A percentile compares a stretch with the other conserved stretches of the same genome.
Evolutionary conservation across 2,329 filamentous ascomycete genomes (phyloP).

Genomic region (Botrytis elliptica): DNA sequence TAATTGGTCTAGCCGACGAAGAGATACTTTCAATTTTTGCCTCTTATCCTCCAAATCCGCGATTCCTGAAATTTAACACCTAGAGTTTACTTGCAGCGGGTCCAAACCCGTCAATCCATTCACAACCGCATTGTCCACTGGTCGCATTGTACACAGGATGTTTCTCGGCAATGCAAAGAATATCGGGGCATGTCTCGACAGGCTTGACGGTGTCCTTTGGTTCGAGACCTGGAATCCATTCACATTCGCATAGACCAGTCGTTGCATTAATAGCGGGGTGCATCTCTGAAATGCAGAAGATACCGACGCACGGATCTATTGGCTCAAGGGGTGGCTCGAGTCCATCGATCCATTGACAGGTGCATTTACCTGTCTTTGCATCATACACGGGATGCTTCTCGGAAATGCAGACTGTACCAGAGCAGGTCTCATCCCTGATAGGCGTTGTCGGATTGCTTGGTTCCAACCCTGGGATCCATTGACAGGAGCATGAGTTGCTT

Average conservation of each 20-base stretch:
- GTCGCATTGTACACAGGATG: slow-evolving; percentile 19
- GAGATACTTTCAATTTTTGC: background rate
- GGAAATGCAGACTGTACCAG: slow-evolving; percentile 26
- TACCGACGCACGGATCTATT: slow-evolving; percentile 14
- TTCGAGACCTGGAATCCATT: slow-evolving; percentile 20
- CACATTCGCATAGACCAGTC: slow-evolving; percentile 19
- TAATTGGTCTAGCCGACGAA: background rate
- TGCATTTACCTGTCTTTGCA: slow-evolving; percentile 17
- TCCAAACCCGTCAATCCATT: slow-evolving; percentile 22
- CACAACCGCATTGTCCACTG: slow-evolving; percentile 20
- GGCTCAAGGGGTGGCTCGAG: slow-evolving; percentile 15
- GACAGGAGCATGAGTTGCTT: slow-evolving; percentile 26
- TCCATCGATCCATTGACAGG: slow-evolving; percentile 28
- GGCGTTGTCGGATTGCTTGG: slow-evolving; percentile 10
- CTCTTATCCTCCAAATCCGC: background rate
- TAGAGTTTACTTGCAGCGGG: slow-evolving; percentile 13
- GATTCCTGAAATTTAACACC: background rate
- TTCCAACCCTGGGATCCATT: slow-evolving; percentile 24
- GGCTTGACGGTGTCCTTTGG: background rate
- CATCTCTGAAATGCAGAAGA: slow-evolving; percentile 25
- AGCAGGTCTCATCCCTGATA: slow-evolving; percentile 19
- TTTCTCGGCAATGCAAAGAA: slow-evolving; percentile 22
- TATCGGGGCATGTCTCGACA: background rate
- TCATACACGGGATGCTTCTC: slow-evolving; percentile 23
- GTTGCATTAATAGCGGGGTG: slow-evolving; percentile 19